Base-by-base conservation (phyloP, 2,329 filamentous ascomycete genomes). In the Thielaviopsis musarum region DNA sequence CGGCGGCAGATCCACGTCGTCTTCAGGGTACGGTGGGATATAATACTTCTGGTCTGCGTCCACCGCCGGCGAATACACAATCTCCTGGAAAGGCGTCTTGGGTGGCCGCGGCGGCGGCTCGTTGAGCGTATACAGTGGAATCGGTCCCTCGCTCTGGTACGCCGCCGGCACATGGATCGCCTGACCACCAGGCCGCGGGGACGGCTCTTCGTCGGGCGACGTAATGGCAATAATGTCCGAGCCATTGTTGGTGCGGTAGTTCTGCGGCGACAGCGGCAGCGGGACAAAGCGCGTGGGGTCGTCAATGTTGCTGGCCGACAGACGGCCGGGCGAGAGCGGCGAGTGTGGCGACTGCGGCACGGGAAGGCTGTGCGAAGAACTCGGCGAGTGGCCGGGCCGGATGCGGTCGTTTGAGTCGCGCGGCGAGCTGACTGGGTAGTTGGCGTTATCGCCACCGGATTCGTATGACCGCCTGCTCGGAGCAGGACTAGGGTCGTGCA, bases 1-100 rank as follows among this genome's bases (percentile, higher is more conserved):
- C 19, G 91, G 91, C 28, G 86, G 84, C 26, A 85, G 87, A 66
- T 94, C 86, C 52, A 38, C 52, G 38, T 83, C 80, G 53, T 83
- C 84, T 54, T 88, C 72, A 0, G 91, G 91, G 69, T 96, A 96
- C 0, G 90, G 90, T 38, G 88, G 77, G 15, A 49, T 9, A 74
- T 69, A 0, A 69, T 63, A 5, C 56, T 52, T 56, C 19, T 65
- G 59, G 19, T 64, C 58, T 22, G 62, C 67, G 56, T 65, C 68
- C 66, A 65, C 64, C 73, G 66, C 63, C 68, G 45, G 63, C 66
- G 53, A 57, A 66, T 64, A 56, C 65, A 63, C 52, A 64, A 68
- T 69, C 61, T 81, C 83, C 0, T 78, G 80, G 3, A 90, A 77
- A 0, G 86, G 86, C 1, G 84, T 89, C 70, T 91, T 91, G 10